These are phyloP conservation scores for Gossypium schwendimanii DNA, from an alignment of 441 rosid genomes.

Conservation along the genomic window DNA sequence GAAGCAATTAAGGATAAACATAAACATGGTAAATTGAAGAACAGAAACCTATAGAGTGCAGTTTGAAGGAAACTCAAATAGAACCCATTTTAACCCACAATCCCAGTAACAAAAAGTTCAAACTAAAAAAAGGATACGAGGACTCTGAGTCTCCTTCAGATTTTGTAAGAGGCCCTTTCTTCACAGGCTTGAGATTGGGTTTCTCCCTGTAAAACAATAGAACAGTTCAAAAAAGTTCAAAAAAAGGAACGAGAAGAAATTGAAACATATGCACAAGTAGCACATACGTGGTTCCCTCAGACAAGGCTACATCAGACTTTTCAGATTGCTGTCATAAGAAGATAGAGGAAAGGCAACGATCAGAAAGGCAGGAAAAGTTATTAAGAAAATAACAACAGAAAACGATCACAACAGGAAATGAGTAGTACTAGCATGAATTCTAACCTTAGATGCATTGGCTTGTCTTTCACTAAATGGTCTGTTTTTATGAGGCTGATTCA, in stretches of 20 bases:
- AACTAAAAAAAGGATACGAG: constrained; percentile 55
- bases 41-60: constrained; percentile 6
- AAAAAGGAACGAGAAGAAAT: constrained; percentile 4
- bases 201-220: constrained; percentile 55
- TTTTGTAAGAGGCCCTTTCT: constrained; percentile 43
- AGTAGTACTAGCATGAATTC: background rate
- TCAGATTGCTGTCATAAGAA: constrained; percentile 41
- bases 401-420: constrained; percentile 2
- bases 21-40: constrained; percentile 1
- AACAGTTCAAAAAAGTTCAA: constrained; percentile 19
- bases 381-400: background rate
- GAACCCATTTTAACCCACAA: background rate
- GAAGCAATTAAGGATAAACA: constrained; percentile 32
- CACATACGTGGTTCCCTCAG: constrained; percentile 54
- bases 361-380: constrained; percentile 15
- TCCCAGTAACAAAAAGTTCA: constrained; percentile 1
- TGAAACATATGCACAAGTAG: constrained; percentile 9
- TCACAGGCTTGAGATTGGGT: constrained; percentile 47
- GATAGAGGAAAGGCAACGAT: constrained; percentile 18
- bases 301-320: constrained; percentile 39
- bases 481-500: constrained; percentile 45
- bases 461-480: constrained; percentile 46
- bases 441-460: constrained; percentile 45
- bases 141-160: constrained; percentile 58
- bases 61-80: background rate